These are phyloP conservation scores for Fusarium metavorans DNA, from an alignment of 2,329 filamentous ascomycete genomes.

Conservation along the genomic window DNA sequence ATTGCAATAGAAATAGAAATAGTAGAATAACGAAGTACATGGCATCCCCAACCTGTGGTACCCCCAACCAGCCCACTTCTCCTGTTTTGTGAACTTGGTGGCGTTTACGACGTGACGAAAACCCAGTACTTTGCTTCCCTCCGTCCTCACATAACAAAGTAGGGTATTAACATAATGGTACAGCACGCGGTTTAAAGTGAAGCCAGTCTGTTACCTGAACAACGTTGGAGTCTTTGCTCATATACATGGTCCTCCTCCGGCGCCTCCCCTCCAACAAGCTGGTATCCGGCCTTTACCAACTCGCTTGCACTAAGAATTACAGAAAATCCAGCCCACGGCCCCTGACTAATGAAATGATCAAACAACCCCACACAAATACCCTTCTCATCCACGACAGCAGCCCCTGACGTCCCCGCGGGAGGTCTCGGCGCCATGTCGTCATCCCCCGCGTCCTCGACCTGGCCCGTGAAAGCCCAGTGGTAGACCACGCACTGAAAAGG, in stretches of 20 bases:
- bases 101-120: neutral
- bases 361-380: neutral
- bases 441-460: neutral
- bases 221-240: neutral
- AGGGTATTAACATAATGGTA: neutral
- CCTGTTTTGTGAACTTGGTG: neutral
- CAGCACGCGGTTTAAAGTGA: neutral
- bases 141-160: neutral
- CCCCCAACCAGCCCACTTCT: too few relatives aligned
- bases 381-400: neutral
- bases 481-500: neutral
- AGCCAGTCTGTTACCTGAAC: neutral
- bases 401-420: neutral
- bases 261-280: neutral
- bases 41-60: neutral
- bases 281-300: neutral
- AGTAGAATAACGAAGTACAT: neutral
- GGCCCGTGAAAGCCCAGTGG: neutral
- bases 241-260: neutral
- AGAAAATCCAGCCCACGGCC: neutral
- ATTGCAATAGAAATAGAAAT: conserved; percentile 9
- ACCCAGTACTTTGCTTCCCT: neutral
- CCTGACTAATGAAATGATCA: neutral
- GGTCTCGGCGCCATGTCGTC: neutral
- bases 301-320: neutral